These are phyloP conservation scores for Metschnikowia borealis DNA, from an alignment of 805 yeast genomes.

Conservation along the genomic window DNA sequence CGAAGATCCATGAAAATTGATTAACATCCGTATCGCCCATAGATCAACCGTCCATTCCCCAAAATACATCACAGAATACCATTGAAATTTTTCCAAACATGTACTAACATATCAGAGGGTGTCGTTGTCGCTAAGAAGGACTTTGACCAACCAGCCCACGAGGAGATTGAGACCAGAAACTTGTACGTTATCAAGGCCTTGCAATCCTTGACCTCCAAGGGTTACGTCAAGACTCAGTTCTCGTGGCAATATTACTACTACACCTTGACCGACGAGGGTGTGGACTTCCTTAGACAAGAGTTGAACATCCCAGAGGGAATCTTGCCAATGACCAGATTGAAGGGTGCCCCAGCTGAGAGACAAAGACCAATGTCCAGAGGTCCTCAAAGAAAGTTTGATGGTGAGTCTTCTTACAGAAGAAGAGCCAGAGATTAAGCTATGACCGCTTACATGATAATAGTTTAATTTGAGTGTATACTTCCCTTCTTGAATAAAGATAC, in stretches of 20 bases:
- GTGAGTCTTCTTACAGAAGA: constrained; percentile 51
- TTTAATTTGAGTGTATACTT: constrained; percentile 17
- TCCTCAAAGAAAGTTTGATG: constrained; percentile 43
- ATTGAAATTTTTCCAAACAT: neutral
- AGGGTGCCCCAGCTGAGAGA: constrained; percentile 85
- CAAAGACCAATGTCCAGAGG: constrained; percentile 43
- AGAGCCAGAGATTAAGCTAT: constrained; percentile 49
- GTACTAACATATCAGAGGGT: constrained; percentile 67
- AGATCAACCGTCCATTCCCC: neutral
- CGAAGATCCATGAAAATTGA: too few relatives aligned
- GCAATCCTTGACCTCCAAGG: constrained; percentile 98
- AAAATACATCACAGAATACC: neutral
- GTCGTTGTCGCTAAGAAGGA: constrained; percentile 99
- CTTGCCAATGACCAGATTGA: constrained; percentile 97
- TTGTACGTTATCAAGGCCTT: constrained; percentile 96
- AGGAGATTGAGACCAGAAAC: constrained; percentile 97
- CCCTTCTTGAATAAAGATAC: constrained; percentile 16
- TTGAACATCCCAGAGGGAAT: constrained; percentile 98
- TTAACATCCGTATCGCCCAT: neutral
- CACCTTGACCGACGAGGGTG: constrained; percentile 99
- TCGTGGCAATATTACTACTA: constrained; percentile 99
- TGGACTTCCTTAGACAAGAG: constrained; percentile 96
- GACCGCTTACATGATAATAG: constrained; percentile 9
- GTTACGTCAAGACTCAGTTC: constrained; percentile 99
- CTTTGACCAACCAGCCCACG: constrained; percentile 96